A percentile compares a stretch with the other conserved stretches of the same genome.
These are phyloP conservation scores for Phytopythium cucurbitacearum DNA, from an alignment of 352 stramenopile species.

Conservation along the genomic window DNA sequence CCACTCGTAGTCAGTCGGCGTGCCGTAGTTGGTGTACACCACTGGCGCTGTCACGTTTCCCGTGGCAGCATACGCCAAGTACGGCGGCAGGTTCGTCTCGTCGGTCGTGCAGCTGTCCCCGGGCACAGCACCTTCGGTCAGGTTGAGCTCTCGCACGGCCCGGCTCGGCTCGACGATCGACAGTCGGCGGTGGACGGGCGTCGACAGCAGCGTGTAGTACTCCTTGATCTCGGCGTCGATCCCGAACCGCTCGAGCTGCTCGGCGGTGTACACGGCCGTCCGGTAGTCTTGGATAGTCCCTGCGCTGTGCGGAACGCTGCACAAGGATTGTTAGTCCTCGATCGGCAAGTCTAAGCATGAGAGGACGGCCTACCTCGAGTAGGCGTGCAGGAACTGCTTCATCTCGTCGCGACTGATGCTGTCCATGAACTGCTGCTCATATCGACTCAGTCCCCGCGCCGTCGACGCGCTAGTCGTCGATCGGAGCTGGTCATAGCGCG, in stretches of 20 bases:
- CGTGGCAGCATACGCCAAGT: constrained; percentile 75
- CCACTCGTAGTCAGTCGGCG: constrained; percentile 70
- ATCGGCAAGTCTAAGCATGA: too few relatives aligned
- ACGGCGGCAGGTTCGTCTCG: constrained; percentile 55
- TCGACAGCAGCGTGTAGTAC: constrained; percentile 50
- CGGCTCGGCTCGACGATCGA: constrained; percentile 24
- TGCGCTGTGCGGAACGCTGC: constrained; percentile 10
- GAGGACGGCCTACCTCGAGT: constrained; percentile 8
- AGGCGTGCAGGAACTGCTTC: constrained; percentile 19
- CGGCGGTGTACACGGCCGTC: constrained; percentile 28
- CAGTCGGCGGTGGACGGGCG: constrained; percentile 23
- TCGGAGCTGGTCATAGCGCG: not conserved
- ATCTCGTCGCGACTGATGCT: constrained; percentile 15
- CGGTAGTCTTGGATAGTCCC: constrained; percentile 28
- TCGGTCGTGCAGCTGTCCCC: constrained; percentile 58
- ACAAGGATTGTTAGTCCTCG: too few relatives aligned
- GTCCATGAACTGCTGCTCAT: constrained; percentile 11
- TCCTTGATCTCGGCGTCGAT: constrained; percentile 42
- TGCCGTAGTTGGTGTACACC: constrained; percentile 86
- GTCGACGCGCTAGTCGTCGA: not conserved
- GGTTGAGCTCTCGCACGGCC: constrained; percentile 17
- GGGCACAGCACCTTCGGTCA: constrained; percentile 47
- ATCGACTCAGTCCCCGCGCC: constrained; percentile 2
- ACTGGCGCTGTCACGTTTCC: constrained; percentile 54
- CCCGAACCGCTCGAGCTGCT: constrained; percentile 33